phyloP scores from a whole-genome alignment of 345 rosid species.

The Syzygium aqueum region DNA sequence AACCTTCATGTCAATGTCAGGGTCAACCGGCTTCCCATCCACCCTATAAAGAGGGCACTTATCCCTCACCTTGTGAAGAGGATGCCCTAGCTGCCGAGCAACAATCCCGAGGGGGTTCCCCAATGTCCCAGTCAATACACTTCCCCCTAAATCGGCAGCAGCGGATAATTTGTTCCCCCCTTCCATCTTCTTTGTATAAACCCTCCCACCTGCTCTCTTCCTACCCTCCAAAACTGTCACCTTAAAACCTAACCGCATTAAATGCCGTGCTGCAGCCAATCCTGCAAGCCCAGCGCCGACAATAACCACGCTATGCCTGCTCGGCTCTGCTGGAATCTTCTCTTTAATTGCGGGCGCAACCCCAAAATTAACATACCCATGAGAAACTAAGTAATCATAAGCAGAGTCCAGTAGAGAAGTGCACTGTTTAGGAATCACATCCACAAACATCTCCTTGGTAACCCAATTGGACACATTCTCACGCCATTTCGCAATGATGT shows the following conservation, averaged over 20 bases:
- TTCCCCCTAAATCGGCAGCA: constrained; percentile 94
- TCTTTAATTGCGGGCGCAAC: constrained; percentile 69
- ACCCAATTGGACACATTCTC: constrained; percentile 71
- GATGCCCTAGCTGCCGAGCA: constrained; percentile 69
- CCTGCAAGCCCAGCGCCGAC: constrained; percentile 95
- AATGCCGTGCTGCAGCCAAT: constrained; percentile 80
- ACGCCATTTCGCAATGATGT: constrained; percentile 80
- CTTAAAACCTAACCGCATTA: constrained; percentile 81
- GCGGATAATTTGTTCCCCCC: constrained; percentile 65
- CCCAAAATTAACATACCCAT: constrained; percentile 88
- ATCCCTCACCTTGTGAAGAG: constrained; percentile 81
- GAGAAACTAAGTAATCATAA: constrained; percentile 61
- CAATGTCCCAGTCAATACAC: constrained; percentile 85
- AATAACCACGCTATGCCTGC: constrained; percentile 42
- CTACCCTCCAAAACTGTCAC: constrained; percentile 96
- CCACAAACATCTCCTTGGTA: constrained; percentile 56
- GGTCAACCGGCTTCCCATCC: constrained; percentile 81
- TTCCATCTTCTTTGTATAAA: constrained; percentile 94
- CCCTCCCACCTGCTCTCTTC: constrained; percentile 94
- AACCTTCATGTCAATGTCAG: constrained; percentile 67
- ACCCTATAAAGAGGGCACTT: constrained; percentile 78
- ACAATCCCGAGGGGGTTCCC: constrained; percentile 93
- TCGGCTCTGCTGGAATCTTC: constrained; percentile 44
- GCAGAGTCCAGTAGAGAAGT: constrained; percentile 63
- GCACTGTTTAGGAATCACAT: constrained; percentile 67